Percentiles rank a stretch among this genome's conserved stretches.
Evolutionary conservation across 345 rosid species (phyloP).

Genomic region (Gossypium anomalum): DNA sequence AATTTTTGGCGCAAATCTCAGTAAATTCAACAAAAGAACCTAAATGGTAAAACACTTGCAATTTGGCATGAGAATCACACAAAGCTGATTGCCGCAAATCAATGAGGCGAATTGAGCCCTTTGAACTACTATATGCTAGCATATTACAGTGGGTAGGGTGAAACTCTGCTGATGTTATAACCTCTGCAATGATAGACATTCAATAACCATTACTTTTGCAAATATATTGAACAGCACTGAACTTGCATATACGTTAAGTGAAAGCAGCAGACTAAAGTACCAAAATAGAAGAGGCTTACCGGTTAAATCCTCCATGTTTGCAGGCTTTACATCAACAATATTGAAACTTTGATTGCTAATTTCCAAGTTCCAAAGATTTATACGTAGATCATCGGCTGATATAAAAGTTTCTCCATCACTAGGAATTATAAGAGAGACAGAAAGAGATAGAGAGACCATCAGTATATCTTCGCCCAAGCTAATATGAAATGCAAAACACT

Average conservation of each 20-base stretch:
- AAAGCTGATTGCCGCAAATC: too few relatives aligned
- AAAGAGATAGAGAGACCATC: slow-evolving; percentile 12
- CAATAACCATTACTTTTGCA: not conserved
- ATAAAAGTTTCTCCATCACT: slow-evolving; percentile 69
- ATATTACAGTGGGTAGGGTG: too few relatives aligned
- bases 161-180: slow-evolving; percentile 98
- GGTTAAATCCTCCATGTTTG: slow-evolving; percentile 69
- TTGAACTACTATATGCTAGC: too few relatives aligned
- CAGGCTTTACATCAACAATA: slow-evolving; percentile 63
- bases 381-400: slow-evolving; percentile 63
- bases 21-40: not conserved
- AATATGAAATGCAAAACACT: not conserved
- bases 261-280: not conserved
- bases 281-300: slow-evolving; percentile 33
- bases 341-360: slow-evolving; percentile 65
- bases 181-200: slow-evolving; percentile 59
- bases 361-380: slow-evolving; percentile 73
- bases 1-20: not conserved
- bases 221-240: not conserved
- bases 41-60: slow-evolving; percentile 46
- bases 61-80: slow-evolving; percentile 25
- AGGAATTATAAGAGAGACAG: slow-evolving; percentile 12
- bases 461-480: slow-evolving; percentile 5
- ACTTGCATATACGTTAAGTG: not conserved
- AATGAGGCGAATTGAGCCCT: too few relatives aligned